Conservation (phyloP, 805 yeast genomes). For the Metschnikowia bowlesiae region DNA sequence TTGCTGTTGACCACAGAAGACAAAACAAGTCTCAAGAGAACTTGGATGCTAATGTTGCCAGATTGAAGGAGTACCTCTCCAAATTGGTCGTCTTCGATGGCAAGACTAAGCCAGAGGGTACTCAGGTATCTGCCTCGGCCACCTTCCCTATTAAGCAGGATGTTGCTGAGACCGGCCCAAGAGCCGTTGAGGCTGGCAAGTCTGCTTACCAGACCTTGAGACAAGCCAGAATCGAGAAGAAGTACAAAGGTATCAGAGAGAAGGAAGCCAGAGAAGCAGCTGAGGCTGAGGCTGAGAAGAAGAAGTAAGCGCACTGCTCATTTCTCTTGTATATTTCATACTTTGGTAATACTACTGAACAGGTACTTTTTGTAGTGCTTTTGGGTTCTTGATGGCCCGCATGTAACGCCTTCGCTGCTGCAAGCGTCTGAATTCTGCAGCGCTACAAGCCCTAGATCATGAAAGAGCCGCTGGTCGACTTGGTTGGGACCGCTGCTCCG, state of each 20-base stretch:
- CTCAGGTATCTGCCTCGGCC: conserved; percentile 68
- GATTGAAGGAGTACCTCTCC: conserved; percentile 94
- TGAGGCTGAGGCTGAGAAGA: conserved; percentile 98
- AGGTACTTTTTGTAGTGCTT: neutral
- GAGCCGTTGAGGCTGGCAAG: conserved; percentile 77
- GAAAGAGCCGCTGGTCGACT: too few relatives aligned
- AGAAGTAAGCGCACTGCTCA: conserved; percentile 49
- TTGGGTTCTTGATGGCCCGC: too few relatives aligned
- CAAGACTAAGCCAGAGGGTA: conserved; percentile 72
- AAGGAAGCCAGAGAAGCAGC: conserved; percentile 97
- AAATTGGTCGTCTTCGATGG: conserved; percentile 95
- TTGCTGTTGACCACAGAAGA: conserved; percentile 99
- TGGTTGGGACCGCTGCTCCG: too few relatives aligned
- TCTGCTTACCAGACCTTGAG: conserved; percentile 93
- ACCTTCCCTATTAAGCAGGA: conserved; percentile 90
- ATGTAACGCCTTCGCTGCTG: too few relatives aligned
- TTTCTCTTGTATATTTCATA: conserved; percentile 14
- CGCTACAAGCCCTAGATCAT: too few relatives aligned
- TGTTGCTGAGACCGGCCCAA: conserved; percentile 67
- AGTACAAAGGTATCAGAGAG: conserved; percentile 91
- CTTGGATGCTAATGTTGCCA: conserved; percentile 89
- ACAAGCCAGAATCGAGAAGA: conserved; percentile 91
- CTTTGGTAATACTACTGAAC: conserved; percentile 17
- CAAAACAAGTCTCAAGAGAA: conserved; percentile 96
- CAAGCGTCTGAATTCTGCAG: neutral